These are phyloP conservation scores for Boletus smithii DNA, from an alignment of 1,284 basidiomycete genomes.

Conservation along the genomic window DNA sequence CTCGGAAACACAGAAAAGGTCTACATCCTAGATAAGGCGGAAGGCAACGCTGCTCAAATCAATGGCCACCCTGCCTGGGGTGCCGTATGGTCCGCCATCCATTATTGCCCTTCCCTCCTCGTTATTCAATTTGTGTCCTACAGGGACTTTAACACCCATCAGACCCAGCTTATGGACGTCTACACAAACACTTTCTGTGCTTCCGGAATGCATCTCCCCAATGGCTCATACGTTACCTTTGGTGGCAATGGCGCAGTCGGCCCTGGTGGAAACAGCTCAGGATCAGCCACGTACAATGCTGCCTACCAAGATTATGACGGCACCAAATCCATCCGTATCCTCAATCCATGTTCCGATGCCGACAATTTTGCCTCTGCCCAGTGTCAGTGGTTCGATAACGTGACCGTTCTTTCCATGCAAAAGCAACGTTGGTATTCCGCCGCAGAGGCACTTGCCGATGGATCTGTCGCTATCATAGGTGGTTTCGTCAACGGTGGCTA, in stretches of 20 bases:
- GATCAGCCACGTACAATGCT: conserved; percentile 52
- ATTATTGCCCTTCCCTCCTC: neutral
- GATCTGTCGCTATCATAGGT: conserved; percentile 69
- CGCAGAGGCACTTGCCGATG: conserved; percentile 71
- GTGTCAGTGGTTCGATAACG: conserved; percentile 81
- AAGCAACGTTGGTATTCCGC: conserved; percentile 85
- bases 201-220: conserved; percentile 68
- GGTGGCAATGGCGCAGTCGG: conserved; percentile 79
- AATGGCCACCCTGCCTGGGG: conserved; percentile 44
- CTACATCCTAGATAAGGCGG: conserved; percentile 48
- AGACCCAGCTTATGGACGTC: conserved; percentile 64
- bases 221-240: conserved; percentile 61
- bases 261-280: conserved; percentile 50
- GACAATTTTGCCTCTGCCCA: conserved; percentile 46
- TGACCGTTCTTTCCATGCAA: conserved; percentile 67
- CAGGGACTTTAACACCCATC: conserved; percentile 39
- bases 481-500: conserved; percentile 85
- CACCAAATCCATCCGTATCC: conserved; percentile 63
- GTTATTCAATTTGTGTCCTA: neutral
- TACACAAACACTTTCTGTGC: conserved; percentile 81
- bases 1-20: conserved; percentile 47
- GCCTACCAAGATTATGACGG: conserved; percentile 68
- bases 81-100: conserved; percentile 37
- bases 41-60: conserved; percentile 41
- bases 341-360: conserved; percentile 67